Percentiles rank a stretch among this genome's conserved stretches.
phyloP scores from a whole-genome alignment of 2,329 filamentous ascomycete genomes.

The Microsporum audouinii region DNA sequence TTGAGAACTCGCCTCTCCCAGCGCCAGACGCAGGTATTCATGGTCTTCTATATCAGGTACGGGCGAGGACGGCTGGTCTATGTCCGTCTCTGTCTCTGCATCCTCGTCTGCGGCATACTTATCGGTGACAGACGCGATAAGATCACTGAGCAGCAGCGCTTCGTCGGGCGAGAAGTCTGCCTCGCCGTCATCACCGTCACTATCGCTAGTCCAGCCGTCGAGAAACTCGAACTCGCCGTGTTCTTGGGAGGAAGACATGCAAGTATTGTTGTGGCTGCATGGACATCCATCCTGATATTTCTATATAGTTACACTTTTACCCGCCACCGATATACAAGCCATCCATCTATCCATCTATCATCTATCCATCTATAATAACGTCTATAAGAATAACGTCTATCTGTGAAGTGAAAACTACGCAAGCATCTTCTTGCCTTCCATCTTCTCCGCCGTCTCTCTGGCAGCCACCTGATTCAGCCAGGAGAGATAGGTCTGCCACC shows the following conservation, averaged over 20 bases:
- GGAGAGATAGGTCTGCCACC: slow-evolving; percentile 86
- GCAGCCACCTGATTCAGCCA: slow-evolving; percentile 67
- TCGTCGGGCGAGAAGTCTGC: slow-evolving; percentile 51
- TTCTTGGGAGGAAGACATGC: not conserved
- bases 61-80: slow-evolving; percentile 12
- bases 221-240: not conserved
- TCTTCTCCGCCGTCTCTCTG: slow-evolving; percentile 34
- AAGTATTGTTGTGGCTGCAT: not conserved
- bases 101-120: slow-evolving; percentile 15
- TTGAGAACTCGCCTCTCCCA: not conserved
- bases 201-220: slow-evolving; percentile 5
- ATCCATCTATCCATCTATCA: not conserved
- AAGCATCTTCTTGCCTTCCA: not conserved
- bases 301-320: not conserved
- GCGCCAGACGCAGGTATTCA: slow-evolving; percentile 1
- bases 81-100: slow-evolving; percentile 11
- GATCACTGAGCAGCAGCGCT: slow-evolving; percentile 41
- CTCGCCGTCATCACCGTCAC: slow-evolving; percentile 42
- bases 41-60: slow-evolving; percentile 1
- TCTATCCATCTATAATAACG: not conserved
- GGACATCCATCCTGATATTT: not conserved
- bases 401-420: not conserved
- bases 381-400: not conserved
- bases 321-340: not conserved
- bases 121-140: slow-evolving; percentile 21